phyloP scores from a whole-genome alignment of 306 rosid species.

The Sicyos baderoa region DNA sequence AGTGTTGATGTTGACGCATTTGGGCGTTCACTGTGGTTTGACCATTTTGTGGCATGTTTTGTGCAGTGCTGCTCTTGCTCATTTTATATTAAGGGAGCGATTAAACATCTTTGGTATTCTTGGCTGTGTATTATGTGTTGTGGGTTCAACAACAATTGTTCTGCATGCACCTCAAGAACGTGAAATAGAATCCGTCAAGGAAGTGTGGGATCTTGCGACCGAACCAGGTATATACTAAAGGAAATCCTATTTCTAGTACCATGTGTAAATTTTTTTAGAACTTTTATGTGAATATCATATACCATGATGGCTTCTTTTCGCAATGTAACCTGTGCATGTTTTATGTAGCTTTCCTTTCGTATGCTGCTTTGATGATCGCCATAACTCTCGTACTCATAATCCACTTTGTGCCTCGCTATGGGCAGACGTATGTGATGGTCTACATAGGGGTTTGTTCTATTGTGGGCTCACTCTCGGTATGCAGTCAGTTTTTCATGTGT shows the following conservation, averaged over 20 bases:
- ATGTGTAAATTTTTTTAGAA: neutral
- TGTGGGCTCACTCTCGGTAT: conserved; percentile 21
- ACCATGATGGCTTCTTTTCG: neutral
- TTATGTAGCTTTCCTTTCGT: conserved; percentile 18
- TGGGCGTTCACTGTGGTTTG: conserved; percentile 7
- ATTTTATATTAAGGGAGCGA: conserved; percentile 16
- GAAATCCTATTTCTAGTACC: neutral
- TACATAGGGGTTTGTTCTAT: conserved; percentile 21
- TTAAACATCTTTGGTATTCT: conserved; percentile 18
- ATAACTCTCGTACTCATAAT: conserved; percentile 13
- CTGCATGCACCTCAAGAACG: conserved; percentile 22
- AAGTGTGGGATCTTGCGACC: conserved; percentile 19
- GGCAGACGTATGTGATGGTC: conserved; percentile 19
- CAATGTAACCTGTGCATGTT: conserved; percentile 2
- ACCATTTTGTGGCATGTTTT: neutral
- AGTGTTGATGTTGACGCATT: neutral
- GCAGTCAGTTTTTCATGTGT: neutral
- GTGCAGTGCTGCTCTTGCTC: conserved; percentile 23
- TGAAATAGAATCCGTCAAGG: conserved; percentile 14
- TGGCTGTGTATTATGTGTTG: conserved; percentile 19
- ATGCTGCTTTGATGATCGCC: conserved; percentile 17
- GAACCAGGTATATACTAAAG: conserved; percentile 12
- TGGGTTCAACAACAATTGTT: conserved; percentile 20
- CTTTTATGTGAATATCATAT: neutral
- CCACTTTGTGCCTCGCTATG: conserved; percentile 14